Evolutionary conservation across 306 rosid genomes (phyloP).

Genomic region (Lagenaria siceraria): DNA sequence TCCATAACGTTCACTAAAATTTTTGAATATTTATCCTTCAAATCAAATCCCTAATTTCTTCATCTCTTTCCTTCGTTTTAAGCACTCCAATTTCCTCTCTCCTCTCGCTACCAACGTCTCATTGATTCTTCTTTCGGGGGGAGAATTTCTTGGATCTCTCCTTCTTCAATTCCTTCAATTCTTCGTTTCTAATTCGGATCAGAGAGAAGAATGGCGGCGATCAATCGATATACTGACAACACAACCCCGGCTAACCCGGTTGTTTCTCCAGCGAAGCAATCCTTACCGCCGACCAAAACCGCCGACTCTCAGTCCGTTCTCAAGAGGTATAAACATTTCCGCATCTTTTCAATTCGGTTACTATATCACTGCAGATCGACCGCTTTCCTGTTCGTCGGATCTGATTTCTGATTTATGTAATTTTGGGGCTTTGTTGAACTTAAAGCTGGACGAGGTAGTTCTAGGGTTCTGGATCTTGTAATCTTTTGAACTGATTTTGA

Average conservation of each 20-base stretch:
- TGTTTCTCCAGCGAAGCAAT: conserved; percentile 27
- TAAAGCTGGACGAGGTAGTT: neutral
- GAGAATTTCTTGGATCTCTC: neutral
- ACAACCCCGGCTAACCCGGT: conserved; percentile 21
- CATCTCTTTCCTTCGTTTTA: conserved; percentile 8
- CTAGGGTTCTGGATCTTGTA: neutral
- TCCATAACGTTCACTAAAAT: conserved; percentile 24
- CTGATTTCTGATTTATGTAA: neutral
- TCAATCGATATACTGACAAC: conserved; percentile 32
- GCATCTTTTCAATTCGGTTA: neutral
- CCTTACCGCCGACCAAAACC: conserved; percentile 36
- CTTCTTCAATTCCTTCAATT: neutral
- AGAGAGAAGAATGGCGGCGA: conserved; percentile 37
- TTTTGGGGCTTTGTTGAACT: neutral
- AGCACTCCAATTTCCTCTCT: neutral
- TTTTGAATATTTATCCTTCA: conserved; percentile 9
- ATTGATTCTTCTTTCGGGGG: neutral
- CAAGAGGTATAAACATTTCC: conserved; percentile 29
- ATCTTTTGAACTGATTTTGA: neutral
- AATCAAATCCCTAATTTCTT: conserved; percentile 4
- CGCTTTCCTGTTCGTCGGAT: neutral
- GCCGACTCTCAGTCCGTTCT: conserved; percentile 82
- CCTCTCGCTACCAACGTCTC: neutral
- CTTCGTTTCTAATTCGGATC: neutral
- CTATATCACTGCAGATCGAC: neutral